These are phyloP conservation scores for Fusarium sp. DNA, from an alignment of 2,329 filamentous ascomycete species.

Conservation along the genomic window DNA sequence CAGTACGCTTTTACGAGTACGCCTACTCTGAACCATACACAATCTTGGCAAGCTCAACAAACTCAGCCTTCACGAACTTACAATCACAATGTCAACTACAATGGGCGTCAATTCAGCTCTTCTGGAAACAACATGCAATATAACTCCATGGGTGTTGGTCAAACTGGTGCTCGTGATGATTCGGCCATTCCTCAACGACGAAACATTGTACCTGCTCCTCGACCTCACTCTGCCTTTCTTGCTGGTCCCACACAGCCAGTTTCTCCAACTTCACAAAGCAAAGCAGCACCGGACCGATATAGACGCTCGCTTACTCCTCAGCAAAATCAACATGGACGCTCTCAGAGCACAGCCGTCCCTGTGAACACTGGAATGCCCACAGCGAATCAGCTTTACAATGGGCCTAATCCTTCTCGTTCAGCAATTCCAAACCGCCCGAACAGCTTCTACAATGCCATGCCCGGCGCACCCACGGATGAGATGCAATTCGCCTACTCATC, in stretches of 20 bases:
- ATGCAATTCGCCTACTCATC: slow-evolving; percentile 68
- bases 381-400: slow-evolving; percentile 47
- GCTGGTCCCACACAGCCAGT: slow-evolving; percentile 60
- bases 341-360: slow-evolving; percentile 51
- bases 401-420: slow-evolving; percentile 46
- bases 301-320: slow-evolving; percentile 63
- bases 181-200: slow-evolving; percentile 57
- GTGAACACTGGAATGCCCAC: slow-evolving; percentile 42
- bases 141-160: slow-evolving; percentile 51
- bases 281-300: slow-evolving; percentile 79
- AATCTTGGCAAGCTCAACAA: slow-evolving; percentile 61
- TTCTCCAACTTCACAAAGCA: slow-evolving; percentile 56
- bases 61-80: slow-evolving; percentile 33
- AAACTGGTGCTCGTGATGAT: slow-evolving; percentile 64
- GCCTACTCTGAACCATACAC: slow-evolving; percentile 69
- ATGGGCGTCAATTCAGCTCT: slow-evolving; percentile 50
- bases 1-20: slow-evolving; percentile 81
- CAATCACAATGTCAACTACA: slow-evolving; percentile 45
- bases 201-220: slow-evolving; percentile 54
- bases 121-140: slow-evolving; percentile 56
- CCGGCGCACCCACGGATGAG: slow-evolving; percentile 73
- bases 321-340: slow-evolving; percentile 52
- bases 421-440: slow-evolving; percentile 61
- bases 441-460: slow-evolving; percentile 60
- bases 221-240: slow-evolving; percentile 57